Evolutionary conservation across 2,329 filamentous ascomycete species (phyloP), one percentile per base, ranked within the genome.

Genomic region (Colletotrichum eleusines): DNA sequence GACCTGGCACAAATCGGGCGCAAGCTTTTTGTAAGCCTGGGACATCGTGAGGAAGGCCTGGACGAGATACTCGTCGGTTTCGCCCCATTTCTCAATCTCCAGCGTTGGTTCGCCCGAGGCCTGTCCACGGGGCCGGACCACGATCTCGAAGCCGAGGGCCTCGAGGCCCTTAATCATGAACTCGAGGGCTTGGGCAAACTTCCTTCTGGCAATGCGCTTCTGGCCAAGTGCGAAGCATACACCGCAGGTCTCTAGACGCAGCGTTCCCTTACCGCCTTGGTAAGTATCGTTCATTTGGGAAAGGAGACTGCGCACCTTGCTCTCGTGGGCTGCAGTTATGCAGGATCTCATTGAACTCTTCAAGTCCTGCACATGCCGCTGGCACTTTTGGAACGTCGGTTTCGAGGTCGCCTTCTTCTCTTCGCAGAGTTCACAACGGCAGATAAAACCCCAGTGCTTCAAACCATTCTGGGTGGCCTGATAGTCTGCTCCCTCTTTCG

Each of bases 391-490:
- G 5, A 78, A 5, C 1, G 57, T 59, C 0, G 40, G 31, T 1
- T 44, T 40, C 0, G 76, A 26, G 0, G 77, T 79, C 0, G 61
- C 63, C 31, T 77, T 76, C 59, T 72, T 74, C 7, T 76, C 75
- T 1, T 72, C 66, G 60, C 85, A 86, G 0, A 84, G 72, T 5
- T 74, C 73, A 38, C 85, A 87, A 1, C 63, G 63, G 63, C 85
- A 87, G 2, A 23, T 68, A 54, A 87, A 86, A 0, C 78, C 80
- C 83, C 84, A 86, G 5, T 67, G 51, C 1, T 68, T 50, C 20
- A 84, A 68, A 1, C 62, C 48, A n/a, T 77, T 74, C 66, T 80
- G 79, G 0, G 75, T 74, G 12, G 80, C 76, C 5, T 80, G 75
- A 23, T 79, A 77, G 0, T 75, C 69, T 5, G 74, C 70, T 1